These are phyloP conservation scores for Schizophyllum commune DNA, from an alignment of 1,284 basidiomycete genomes.

Conservation along the genomic window DNA sequence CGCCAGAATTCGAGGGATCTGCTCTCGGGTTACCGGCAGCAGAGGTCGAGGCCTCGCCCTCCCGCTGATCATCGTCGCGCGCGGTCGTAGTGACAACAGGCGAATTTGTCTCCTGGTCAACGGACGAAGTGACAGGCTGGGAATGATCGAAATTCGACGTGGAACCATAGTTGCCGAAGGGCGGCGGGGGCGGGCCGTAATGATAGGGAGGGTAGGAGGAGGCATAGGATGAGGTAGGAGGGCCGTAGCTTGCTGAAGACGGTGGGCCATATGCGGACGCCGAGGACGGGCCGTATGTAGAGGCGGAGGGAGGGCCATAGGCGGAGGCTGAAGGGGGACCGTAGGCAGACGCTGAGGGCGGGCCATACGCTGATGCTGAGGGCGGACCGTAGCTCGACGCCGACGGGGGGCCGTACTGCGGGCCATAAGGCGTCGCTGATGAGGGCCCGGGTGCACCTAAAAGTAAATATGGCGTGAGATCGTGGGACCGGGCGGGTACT, in stretches of 20 bases:
- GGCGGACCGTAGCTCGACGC: background rate
- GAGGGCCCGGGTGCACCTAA: background rate
- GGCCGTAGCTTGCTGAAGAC: too few species aligned
- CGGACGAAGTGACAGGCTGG: too few species aligned
- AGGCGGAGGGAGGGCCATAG: background rate
- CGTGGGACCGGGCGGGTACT: too few species aligned
- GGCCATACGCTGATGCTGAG: background rate
- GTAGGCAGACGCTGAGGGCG: background rate
- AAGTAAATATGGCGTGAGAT: background rate
- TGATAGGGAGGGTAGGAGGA: background rate
- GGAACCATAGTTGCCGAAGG: background rate
- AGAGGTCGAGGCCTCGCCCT: too few species aligned
- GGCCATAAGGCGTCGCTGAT: background rate
- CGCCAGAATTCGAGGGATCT: too few species aligned
- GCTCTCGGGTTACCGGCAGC: too few species aligned
- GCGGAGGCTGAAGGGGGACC: background rate
- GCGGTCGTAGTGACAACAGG: too few species aligned
- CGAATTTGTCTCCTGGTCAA: too few species aligned
- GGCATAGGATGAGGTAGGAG: background rate
- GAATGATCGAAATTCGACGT: too few species aligned
- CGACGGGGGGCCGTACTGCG: background rate
- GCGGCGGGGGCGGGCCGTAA: background rate
- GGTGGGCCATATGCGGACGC: background rate
- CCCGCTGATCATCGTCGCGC: too few species aligned
- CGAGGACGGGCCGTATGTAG: background rate